A percentile compares a stretch with the other conserved stretches of the same genome.
Conservation (phyloP, 352 stramenopile species). For the Globisporangium ultimum region DNA sequence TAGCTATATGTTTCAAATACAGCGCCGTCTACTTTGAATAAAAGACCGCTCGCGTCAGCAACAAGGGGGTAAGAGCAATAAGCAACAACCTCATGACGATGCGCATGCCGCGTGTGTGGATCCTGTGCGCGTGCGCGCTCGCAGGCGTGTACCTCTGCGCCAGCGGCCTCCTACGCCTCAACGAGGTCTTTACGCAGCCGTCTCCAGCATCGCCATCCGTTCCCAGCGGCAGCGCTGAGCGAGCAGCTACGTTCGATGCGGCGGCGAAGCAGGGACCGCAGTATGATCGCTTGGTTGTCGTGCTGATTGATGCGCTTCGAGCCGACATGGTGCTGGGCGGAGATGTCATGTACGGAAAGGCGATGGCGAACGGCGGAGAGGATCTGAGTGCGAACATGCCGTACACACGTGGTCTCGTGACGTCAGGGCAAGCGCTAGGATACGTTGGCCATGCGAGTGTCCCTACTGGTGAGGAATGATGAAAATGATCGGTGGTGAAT, state of each 20-base stretch:
- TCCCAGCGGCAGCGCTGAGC: neutral
- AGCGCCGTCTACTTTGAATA: no score
- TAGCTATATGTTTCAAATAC: no score
- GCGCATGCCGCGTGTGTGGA: slow-evolving; percentile 8
- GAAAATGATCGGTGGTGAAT: neutral
- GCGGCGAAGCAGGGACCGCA: slow-evolving; percentile 10
- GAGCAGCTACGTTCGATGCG: neutral
- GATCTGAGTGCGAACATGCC: slow-evolving; percentile 73
- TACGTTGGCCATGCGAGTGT: slow-evolving; percentile 82
- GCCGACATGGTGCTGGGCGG: slow-evolving; percentile 86
- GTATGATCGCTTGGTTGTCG: slow-evolving; percentile 82
- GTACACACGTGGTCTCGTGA: slow-evolving; percentile 52
- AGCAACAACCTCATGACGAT: neutral
- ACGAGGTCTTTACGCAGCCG: slow-evolving; percentile 47
- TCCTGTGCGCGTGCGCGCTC: slow-evolving; percentile 37
- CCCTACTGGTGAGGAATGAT: slow-evolving; percentile 35
- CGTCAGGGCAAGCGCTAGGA: slow-evolving; percentile 42
- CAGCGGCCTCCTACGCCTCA: slow-evolving; percentile 51
- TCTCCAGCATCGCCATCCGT: neutral
- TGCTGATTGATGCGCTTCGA: slow-evolving; percentile 84
- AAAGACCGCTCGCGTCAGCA: slow-evolving; percentile 1
- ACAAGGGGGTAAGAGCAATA: no score
- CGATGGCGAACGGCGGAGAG: neutral
- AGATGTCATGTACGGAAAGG: slow-evolving; percentile 32
- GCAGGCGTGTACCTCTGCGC: slow-evolving; percentile 45